These are phyloP conservation scores for Flaveria sonorensis DNA, from an alignment of 129 eudicot genomes.

Conservation along the genomic window DNA sequence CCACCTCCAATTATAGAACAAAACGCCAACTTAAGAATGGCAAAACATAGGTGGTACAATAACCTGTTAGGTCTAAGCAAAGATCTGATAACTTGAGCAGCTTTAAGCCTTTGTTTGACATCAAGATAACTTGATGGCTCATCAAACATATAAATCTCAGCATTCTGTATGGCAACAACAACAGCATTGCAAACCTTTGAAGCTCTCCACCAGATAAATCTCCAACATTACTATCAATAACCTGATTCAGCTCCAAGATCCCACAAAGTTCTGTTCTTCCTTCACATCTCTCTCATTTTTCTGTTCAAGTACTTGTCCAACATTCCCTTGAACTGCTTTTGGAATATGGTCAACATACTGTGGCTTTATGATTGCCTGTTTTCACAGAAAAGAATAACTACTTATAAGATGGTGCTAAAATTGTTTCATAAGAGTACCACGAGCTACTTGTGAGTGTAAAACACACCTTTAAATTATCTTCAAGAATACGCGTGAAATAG, in stretches of 20 bases:
- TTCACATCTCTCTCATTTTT: constrained; percentile 86
- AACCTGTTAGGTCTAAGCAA: constrained; percentile 82
- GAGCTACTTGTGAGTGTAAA: not conserved
- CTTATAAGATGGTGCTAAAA: constrained; percentile 5
- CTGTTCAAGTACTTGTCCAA: constrained; percentile 85
- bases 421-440: not conserved
- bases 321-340: constrained; percentile 98
- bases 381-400: not conserved
- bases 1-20: not conserved
- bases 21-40: not conserved
- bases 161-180: constrained; percentile 79
- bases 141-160: constrained; percentile 88
- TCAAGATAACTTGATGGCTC: constrained; percentile 95
- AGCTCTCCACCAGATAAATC: constrained; percentile 99
- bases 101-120: constrained; percentile 94
- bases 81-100: constrained; percentile 88
- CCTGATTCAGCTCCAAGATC: constrained; percentile 94
- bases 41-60: constrained; percentile 1
- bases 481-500: constrained; percentile 91
- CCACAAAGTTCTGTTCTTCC: constrained; percentile 58
- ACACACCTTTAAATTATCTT: constrained; percentile 86
- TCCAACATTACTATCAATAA: constrained; percentile 91
- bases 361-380: constrained; percentile 89
- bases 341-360: constrained; percentile 98
- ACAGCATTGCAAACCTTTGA: constrained; percentile 98